Conservation (phyloP, 1,284 basidiomycete species). For the Malassezia caprae region DNA sequence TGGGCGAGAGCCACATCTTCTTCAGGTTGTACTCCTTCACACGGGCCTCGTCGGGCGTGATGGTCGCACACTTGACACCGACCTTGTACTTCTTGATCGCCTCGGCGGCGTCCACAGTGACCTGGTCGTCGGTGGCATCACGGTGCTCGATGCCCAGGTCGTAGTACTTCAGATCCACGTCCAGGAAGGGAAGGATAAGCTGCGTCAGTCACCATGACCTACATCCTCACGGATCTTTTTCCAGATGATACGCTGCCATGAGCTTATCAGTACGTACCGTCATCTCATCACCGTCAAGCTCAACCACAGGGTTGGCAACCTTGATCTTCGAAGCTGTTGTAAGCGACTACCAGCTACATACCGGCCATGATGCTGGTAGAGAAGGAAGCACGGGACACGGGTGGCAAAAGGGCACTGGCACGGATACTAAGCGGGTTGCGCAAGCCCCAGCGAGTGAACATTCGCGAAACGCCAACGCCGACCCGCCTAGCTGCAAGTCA, state of each 20-base stretch:
- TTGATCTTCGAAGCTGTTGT: constrained; percentile 54
- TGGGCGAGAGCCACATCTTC: constrained; percentile 61
- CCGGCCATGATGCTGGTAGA: constrained; percentile 4
- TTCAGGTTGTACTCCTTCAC: constrained; percentile 77
- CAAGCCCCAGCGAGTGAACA: constrained; percentile 5
- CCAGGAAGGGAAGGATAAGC: constrained; percentile 88
- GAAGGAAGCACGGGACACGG: neutral
- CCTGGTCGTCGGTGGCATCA: constrained; percentile 82
- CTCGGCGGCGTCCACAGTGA: constrained; percentile 85
- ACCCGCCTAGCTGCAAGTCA: neutral
- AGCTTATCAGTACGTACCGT: constrained; percentile 18
- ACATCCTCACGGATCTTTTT: constrained; percentile 96
- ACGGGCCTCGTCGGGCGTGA: constrained; percentile 92
- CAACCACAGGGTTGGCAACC: constrained; percentile 83
- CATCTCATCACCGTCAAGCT: constrained; percentile 56
- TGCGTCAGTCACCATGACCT: constrained; percentile 49
- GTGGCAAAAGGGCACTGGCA: neutral
- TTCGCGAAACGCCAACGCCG: neutral
- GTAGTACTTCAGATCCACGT: constrained; percentile 95
- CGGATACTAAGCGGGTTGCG: neutral
- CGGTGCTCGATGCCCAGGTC: constrained; percentile 88
- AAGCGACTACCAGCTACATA: neutral
- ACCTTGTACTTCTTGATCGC: constrained; percentile 53
- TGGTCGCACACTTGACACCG: constrained; percentile 69
- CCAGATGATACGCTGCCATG: constrained; percentile 57